A percentile compares a stretch with the other conserved stretches of the same genome.
Conservation (phyloP, 1,139 yeast genomes). For the Candida tropicalis region DNA sequence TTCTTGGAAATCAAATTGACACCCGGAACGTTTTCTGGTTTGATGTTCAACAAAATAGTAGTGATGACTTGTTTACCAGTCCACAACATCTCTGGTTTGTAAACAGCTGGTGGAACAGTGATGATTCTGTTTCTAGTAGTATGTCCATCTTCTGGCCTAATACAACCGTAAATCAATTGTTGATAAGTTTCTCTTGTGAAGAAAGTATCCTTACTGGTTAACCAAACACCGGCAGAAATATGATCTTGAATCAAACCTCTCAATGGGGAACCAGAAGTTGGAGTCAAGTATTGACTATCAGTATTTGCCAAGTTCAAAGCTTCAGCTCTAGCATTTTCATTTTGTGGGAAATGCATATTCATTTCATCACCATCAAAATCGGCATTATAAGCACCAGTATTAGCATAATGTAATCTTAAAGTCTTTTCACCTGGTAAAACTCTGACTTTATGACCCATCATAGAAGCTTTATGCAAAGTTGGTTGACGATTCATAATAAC, state of each 20-base stretch:
- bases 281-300: slow-evolving; percentile 95
- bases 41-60: slow-evolving; percentile 84
- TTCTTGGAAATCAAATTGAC: slow-evolving; percentile 80
- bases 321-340: slow-evolving; percentile 96
- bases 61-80: slow-evolving; percentile 98
- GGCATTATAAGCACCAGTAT: slow-evolving; percentile 98
- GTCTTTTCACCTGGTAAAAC: slow-evolving; percentile 98
- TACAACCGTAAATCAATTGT: slow-evolving; percentile 89
- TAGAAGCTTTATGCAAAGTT: slow-evolving; percentile 97
- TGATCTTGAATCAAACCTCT: slow-evolving; percentile 99
- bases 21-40: slow-evolving; percentile 88
- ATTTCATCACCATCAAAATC: slow-evolving; percentile 99
- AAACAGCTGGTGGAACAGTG: slow-evolving; percentile 87
- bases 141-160: slow-evolving; percentile 99
- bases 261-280: slow-evolving; percentile 97
- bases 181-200: slow-evolving; percentile 92
- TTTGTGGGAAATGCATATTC: slow-evolving; percentile 99
- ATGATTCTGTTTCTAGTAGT: slow-evolving; percentile 69
- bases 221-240: slow-evolving; percentile 98
- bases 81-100: slow-evolving; percentile 91
- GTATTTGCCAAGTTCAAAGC: slow-evolving; percentile 94
- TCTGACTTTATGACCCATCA: slow-evolving; percentile 99
- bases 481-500: slow-evolving; percentile 99
- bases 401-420: slow-evolving; percentile 94
- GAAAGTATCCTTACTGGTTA: slow-evolving; percentile 88